phyloP scores from a whole-genome alignment of 176 grass and related monocot genomes.

The Zoysia japonica region DNA sequence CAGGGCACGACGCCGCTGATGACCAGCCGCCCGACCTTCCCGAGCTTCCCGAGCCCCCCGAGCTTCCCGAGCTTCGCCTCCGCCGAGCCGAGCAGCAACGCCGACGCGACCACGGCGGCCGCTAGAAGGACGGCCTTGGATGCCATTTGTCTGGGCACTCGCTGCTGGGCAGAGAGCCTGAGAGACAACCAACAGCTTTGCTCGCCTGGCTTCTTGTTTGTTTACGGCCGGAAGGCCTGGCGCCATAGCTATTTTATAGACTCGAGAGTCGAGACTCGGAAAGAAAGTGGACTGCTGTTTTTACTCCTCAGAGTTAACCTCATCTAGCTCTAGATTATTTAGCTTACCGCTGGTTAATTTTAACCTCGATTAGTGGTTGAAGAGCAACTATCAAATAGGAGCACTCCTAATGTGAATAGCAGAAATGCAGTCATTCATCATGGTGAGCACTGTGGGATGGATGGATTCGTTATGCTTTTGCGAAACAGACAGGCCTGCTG shows the following conservation, averaged over 20 bases:
- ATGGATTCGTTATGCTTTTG: slow-evolving; percentile 6
- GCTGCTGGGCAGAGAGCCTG: not conserved
- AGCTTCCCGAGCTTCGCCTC: slow-evolving; percentile 10
- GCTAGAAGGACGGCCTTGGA: slow-evolving; percentile 24
- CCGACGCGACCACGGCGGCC: not conserved
- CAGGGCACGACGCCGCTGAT: slow-evolving; percentile 60
- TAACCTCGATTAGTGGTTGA: not conserved
- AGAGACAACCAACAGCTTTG: not conserved
- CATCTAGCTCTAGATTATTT: not conserved
- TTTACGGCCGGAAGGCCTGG: not conserved
- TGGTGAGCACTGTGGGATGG: not conserved
- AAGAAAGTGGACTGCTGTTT: not conserved
- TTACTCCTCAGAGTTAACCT: not conserved
- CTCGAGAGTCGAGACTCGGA: not conserved
- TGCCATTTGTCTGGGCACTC: slow-evolving; percentile 29
- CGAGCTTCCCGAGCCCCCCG: slow-evolving; percentile 10
- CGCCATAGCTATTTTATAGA: not conserved
- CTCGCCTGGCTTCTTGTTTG: not conserved
- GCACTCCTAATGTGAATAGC: too few relatives aligned
- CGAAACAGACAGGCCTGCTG: not conserved
- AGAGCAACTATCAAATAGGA: too few relatives aligned
- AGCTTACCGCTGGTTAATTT: not conserved
- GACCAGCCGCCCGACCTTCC: slow-evolving; percentile 29
- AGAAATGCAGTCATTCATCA: not conserved
- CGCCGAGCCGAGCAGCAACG: slow-evolving; percentile 18